phyloP scores from a whole-genome alignment of 208 protist genomes.

The Trypanosoma lewisi region DNA sequence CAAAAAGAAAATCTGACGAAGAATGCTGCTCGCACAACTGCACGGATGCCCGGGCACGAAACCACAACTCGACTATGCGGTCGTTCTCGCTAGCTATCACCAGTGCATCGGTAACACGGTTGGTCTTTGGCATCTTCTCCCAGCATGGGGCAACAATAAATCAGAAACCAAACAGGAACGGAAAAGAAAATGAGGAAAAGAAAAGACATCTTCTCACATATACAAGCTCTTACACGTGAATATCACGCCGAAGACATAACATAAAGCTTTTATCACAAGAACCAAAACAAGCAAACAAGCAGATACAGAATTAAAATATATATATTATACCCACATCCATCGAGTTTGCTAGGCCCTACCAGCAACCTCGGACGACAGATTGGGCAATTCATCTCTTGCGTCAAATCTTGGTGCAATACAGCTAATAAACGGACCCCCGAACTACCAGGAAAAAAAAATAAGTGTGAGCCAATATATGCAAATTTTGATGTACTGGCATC shows the following conservation, averaged over 20 bases:
- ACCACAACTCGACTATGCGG: conserved; percentile 27
- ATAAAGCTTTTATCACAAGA: neutral
- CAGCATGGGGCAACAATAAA: neutral
- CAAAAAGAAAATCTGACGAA: conserved; percentile 18
- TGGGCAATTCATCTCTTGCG: neutral
- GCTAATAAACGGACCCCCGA: conserved; percentile 11
- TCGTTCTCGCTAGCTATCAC: conserved; percentile 25
- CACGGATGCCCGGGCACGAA: conserved; percentile 10
- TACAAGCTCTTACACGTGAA: neutral
- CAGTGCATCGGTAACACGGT: conserved; percentile 15
- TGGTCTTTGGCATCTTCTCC: conserved; percentile 18
- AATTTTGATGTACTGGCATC: conserved; percentile 9
- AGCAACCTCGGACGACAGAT: neutral
- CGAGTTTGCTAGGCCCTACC: neutral
- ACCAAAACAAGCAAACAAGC: neutral
- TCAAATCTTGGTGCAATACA: neutral
- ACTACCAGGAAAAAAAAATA: conserved; percentile 11
- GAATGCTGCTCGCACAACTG: conserved; percentile 9
- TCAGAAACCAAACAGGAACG: neutral
- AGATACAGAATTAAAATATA: neutral
- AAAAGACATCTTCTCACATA: neutral
- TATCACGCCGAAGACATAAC: no score
- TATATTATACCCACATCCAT: neutral
- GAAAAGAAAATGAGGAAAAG: neutral
- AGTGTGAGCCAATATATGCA: conserved; percentile 14